phyloP scores from a whole-genome alignment of 495 filamentous ascomycete genomes.

The Apodospora peruviana region DNA sequence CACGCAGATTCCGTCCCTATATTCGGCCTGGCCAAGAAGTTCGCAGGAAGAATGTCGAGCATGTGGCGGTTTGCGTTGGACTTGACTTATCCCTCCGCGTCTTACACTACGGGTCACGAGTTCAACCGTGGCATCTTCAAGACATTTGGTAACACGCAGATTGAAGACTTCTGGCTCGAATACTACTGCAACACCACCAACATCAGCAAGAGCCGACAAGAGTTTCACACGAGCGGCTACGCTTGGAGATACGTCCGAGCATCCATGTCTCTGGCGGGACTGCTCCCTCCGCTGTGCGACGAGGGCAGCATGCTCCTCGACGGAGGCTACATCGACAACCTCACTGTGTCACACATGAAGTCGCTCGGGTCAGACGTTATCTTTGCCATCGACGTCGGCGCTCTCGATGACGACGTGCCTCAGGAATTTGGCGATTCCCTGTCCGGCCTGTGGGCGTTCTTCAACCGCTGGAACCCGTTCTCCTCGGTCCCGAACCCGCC shows the following conservation, averaged over 20 bases:
- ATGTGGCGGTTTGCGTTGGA: slow-evolving; percentile 97
- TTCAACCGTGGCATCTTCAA: slow-evolving; percentile 99
- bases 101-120: slow-evolving; percentile 96
- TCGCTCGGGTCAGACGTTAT: slow-evolving; percentile 87
- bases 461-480: slow-evolving; percentile 97
- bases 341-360: slow-evolving; percentile 97
- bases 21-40: slow-evolving; percentile 94
- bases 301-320: slow-evolving; percentile 95
- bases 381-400: slow-evolving; percentile 92
- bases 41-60: slow-evolving; percentile 91
- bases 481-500: slow-evolving; percentile 82
- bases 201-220: slow-evolving; percentile 80
- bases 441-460: slow-evolving; percentile 88
- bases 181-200: slow-evolving; percentile 99
- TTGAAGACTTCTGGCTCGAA: slow-evolving; percentile 98
- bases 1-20: slow-evolving; percentile 97
- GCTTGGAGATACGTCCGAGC: slow-evolving; percentile 95
- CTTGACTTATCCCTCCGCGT: slow-evolving; percentile 87
- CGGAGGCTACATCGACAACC: slow-evolving; percentile 94
- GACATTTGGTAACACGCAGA: slow-evolving; percentile 90
- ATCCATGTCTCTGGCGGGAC: slow-evolving; percentile 90
- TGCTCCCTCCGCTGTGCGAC: slow-evolving; percentile 90
- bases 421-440: slow-evolving; percentile 89
- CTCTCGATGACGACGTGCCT: slow-evolving; percentile 82
- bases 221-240: slow-evolving; percentile 92